Base-by-base conservation (phyloP, 2,329 filamentous ascomycete genomes). In the Hirsutella rhossiliensis region DNA sequence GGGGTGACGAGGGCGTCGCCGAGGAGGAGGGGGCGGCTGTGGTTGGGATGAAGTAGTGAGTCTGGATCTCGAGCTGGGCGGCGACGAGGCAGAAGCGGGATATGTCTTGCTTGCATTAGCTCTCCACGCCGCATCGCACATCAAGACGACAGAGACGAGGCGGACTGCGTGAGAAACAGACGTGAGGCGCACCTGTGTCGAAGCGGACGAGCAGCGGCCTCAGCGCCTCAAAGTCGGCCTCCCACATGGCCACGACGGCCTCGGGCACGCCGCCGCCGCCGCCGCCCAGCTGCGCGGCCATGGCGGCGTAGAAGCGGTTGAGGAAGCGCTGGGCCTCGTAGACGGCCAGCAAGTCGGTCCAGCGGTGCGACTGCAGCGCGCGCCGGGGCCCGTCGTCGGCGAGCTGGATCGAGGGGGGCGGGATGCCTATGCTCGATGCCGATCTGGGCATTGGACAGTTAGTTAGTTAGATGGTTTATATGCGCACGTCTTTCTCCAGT, bases 1-100 rank as follows among this genome's bases (percentile, higher is more conserved):
- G 23, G 23, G 23, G 7, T 23, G 64, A 61, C 0, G 64, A 61
- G 3, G 68, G 68, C 15, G 43, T 31, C n/a, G n/a, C n/a, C n/a
- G n/a, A n/a, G n/a, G n/a, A n/a, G n/a, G n/a, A n/a, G n/a, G n/a
- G n/a, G n/a, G n/a, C n/a, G n/a, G n/a, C n/a, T n/a, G n/a, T n/a
- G n/a, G n/a, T n/a, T n/a, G n/a, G n/a, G 48, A 67, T 62, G 50
- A 76, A 69, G 58, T 75, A 75, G 56, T 69, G 75, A 1, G 62
- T 57, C 48, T 77, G 72, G 9, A 76, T 64, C 45, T 77, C 72
- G n/a, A 75, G 62, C 19, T 69, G 63, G 1, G 71, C 67, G 0
- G 71, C 62, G 4, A 75, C 55, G 9, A 72, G 57, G 41, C 70
- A 68, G 51, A 75, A 72, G 15, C 65, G 61, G 43, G 71, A 67